A percentile compares a stretch with the other conserved stretches of the same genome.
These are phyloP conservation scores for Hymenochaete sp. DNA, from an alignment of 1,284 basidiomycete species.

Conservation along the genomic window DNA sequence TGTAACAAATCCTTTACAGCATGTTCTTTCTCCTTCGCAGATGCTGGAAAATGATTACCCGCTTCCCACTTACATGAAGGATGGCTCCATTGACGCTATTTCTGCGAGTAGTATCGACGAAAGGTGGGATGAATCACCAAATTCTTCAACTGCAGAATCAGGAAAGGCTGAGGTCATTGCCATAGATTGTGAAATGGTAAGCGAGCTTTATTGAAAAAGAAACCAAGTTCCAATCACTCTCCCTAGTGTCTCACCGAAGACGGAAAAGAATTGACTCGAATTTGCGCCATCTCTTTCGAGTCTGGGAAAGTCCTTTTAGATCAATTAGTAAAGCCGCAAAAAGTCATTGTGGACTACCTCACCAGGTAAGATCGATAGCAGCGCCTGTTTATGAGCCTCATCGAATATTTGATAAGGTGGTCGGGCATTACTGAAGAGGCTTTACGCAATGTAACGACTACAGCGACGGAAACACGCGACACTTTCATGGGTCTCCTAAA, in stretches of 20 bases:
- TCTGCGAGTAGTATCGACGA: background rate
- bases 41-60: constrained; percentile 91
- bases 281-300: constrained; percentile 73
- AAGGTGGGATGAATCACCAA: constrained; percentile 70
- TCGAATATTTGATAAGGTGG: constrained; percentile 43
- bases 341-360: constrained; percentile 79
- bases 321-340: constrained; percentile 75
- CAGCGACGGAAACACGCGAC: constrained; percentile 66
- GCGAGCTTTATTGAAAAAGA: constrained; percentile 23
- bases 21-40: constrained; percentile 68
- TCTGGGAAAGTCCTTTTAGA: constrained; percentile 73
- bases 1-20: constrained; percentile 25
- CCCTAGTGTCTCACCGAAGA: constrained; percentile 74
- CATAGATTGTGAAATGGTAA: constrained; percentile 92
- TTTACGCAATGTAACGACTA: constrained; percentile 62
- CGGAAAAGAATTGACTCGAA: constrained; percentile 78
- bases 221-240: background rate
- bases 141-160: constrained; percentile 28
- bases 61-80: constrained; percentile 69
- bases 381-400: constrained; percentile 1
- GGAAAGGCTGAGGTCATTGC: constrained; percentile 44
- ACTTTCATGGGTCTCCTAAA: constrained; percentile 50
- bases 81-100: constrained; percentile 39
- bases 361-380: constrained; percentile 48
- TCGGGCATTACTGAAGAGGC: constrained; percentile 81